Conservation (phyloP, 805 yeast species). For the Pichia occidentalis region DNA sequence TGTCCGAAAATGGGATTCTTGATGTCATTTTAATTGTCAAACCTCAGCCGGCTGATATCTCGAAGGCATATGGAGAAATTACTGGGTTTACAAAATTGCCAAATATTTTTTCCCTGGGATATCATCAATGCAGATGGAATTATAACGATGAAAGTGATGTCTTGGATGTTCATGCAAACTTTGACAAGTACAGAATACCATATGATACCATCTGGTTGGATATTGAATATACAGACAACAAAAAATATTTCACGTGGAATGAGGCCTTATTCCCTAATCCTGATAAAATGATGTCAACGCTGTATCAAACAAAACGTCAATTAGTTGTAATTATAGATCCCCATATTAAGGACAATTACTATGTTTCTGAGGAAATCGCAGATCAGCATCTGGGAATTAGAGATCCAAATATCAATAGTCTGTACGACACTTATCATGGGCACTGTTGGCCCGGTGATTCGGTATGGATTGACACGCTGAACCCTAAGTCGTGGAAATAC, state of each 20-base stretch:
- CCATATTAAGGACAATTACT: slow-evolving; percentile 70
- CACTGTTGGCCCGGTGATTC: slow-evolving; percentile 99
- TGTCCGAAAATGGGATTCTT: slow-evolving; percentile 80
- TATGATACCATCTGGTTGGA: slow-evolving; percentile 94
- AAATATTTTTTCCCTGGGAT: slow-evolving; percentile 70
- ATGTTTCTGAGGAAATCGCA: slow-evolving; percentile 48
- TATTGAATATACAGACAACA: slow-evolving; percentile 81
- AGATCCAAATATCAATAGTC: slow-evolving; percentile 38
- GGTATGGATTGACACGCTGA: slow-evolving; percentile 83
- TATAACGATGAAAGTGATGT: slow-evolving; percentile 87
- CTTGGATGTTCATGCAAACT: slow-evolving; percentile 54
- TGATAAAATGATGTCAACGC: slow-evolving; percentile 51
- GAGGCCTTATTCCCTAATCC: slow-evolving; percentile 69
- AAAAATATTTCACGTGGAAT: slow-evolving; percentile 92
- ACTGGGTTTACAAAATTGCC: slow-evolving; percentile 77
- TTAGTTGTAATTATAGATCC: slow-evolving; percentile 88
- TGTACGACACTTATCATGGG: slow-evolving; percentile 53
- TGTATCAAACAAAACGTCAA: slow-evolving; percentile 71
- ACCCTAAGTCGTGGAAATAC: slow-evolving; percentile 49
- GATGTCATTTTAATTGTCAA: slow-evolving; percentile 68
- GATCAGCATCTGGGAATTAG: slow-evolving; percentile 43
- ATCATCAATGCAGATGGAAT: slow-evolving; percentile 98
- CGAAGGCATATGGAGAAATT: slow-evolving; percentile 54
- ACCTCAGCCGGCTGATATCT: slow-evolving; percentile 47
- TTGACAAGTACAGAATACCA: slow-evolving; percentile 74